Evolutionary conservation across 2,329 filamentous ascomycete genomes (phyloP).

Genomic region (Alternaria triticina): DNA sequence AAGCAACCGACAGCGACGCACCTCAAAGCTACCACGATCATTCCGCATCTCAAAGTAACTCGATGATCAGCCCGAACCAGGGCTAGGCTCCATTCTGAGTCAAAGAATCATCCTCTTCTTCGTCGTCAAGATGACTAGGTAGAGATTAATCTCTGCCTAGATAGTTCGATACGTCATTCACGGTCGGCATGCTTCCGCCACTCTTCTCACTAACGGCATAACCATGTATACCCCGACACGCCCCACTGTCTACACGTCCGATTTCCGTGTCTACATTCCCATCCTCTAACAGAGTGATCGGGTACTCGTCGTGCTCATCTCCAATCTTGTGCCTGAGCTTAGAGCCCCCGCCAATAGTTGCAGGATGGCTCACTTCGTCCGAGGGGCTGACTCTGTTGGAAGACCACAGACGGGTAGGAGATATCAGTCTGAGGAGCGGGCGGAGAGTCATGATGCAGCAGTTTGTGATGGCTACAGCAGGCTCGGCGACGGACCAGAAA

Average conservation of each 20-base stretch:
- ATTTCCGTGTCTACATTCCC: not conserved
- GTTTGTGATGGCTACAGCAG: not conserved
- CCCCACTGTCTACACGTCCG: not conserved
- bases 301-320: not conserved
- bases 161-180: not conserved
- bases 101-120: not conserved
- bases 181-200: not conserved
- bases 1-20: not conserved
- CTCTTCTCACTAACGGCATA: not conserved
- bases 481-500: not conserved
- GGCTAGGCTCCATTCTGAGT: not conserved
- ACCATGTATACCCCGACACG: not conserved
- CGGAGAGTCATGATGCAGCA: not conserved
- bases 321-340: not conserved
- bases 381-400: not conserved
- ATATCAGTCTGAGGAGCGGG: not conserved
- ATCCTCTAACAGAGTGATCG: not conserved
- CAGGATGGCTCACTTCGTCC: not conserved
- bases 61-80: not conserved
- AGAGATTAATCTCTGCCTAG: not conserved
- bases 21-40: not conserved
- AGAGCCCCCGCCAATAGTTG: not conserved
- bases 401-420: not conserved
- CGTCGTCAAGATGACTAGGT: fast-evolving
- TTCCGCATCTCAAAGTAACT: not conserved